Conservation (phyloP, 129 eudicot species). For the Escallonia rubra region DNA sequence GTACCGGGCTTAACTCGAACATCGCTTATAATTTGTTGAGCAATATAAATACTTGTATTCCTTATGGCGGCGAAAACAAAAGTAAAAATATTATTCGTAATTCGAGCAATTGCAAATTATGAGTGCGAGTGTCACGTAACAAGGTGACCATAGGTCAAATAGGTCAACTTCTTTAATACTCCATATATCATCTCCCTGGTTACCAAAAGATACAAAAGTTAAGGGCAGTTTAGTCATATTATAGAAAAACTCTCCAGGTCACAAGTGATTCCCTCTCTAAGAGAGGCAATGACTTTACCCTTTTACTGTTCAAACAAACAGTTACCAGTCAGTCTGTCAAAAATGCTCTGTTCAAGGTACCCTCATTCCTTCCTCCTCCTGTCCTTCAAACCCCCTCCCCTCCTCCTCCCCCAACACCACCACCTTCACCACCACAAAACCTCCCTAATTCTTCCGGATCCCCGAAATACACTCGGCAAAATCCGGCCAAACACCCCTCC, state of each 20-base stretch:
- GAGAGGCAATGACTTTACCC: not conserved
- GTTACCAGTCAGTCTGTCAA: not conserved
- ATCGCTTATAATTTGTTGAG: too few relatives aligned
- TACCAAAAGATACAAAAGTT: not conserved
- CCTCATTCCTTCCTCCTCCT: constrained; percentile 4
- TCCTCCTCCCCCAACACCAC: not conserved
- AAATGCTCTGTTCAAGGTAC: constrained; percentile 14
- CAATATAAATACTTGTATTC: too few relatives aligned
- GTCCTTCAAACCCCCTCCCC: constrained; percentile 19
- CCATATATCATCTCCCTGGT: too few relatives aligned
- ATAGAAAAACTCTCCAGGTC: not conserved
- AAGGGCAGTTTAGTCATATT: constrained; percentile 5
- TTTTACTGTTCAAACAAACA: too few relatives aligned
- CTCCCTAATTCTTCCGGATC: not conserved
- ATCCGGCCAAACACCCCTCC: constrained; percentile 3
- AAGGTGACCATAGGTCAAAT: too few relatives aligned
- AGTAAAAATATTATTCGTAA: too few relatives aligned
- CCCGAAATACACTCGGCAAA: not conserved
- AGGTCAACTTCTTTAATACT: too few relatives aligned
- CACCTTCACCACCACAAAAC: not conserved
- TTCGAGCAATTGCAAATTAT: too few relatives aligned
- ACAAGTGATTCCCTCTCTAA: not conserved
- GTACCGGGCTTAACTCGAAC: too few relatives aligned
- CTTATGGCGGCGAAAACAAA: too few relatives aligned
- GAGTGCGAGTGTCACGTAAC: too few relatives aligned